Evolutionary conservation across 2,329 filamentous ascomycete species (phyloP).

Genomic region (Colletotrichum tofieldiae): DNA sequence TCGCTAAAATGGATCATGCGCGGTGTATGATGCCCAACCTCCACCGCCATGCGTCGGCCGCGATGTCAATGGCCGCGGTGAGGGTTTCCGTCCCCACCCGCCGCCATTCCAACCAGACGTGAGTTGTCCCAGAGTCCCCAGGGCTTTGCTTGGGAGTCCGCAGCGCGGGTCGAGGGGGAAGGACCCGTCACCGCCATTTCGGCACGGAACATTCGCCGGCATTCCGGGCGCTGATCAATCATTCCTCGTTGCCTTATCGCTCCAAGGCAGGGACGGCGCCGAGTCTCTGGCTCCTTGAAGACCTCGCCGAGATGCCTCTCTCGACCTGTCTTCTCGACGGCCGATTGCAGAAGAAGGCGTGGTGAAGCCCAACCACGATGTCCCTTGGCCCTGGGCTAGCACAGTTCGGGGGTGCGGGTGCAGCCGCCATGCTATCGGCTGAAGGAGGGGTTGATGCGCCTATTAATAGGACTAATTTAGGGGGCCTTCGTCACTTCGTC

Average conservation of each 20-base stretch:
- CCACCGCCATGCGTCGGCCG: constrained; percentile 42
- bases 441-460: constrained; percentile 37
- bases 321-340: neutral
- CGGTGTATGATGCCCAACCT: constrained; percentile 43
- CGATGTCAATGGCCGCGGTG: constrained; percentile 38
- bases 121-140: constrained; percentile 36
- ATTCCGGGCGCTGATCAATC: constrained; percentile 39
- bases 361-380: neutral
- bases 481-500: constrained; percentile 6
- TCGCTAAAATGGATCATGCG: constrained; percentile 42
- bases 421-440: constrained; percentile 25
- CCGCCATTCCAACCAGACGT: constrained; percentile 38
- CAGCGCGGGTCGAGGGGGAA: constrained; percentile 17
- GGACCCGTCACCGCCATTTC: constrained; percentile 43
- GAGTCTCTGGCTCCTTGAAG: neutral
- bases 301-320: neutral
- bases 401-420: constrained; percentile 27
- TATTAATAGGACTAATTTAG: constrained; percentile 31
- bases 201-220: constrained; percentile 41
- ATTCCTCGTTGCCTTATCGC: constrained; percentile 17
- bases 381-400: neutral
- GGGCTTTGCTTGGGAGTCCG: constrained; percentile 27
- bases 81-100: constrained; percentile 31
- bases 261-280: neutral
- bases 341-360: neutral